Evolutionary conservation across 495 filamentous ascomycete genomes (phyloP).

Genomic region (Penicillium argentinense): DNA sequence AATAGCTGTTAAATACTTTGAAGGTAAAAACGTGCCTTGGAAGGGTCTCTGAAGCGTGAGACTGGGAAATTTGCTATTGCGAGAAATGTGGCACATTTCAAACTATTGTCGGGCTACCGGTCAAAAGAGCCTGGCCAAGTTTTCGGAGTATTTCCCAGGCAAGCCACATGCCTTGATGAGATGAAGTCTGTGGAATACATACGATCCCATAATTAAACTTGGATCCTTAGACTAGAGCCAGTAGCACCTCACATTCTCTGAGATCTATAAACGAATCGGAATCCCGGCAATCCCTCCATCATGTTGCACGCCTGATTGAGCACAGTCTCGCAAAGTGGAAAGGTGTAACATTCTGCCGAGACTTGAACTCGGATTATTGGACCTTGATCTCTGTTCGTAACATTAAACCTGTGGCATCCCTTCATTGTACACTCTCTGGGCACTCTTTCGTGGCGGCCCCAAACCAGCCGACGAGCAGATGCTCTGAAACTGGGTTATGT

Average conservation of each 20-base stretch:
- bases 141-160: neutral
- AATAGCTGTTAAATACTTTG: no score
- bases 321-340: neutral
- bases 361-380: neutral
- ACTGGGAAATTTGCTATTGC: no score
- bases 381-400: neutral
- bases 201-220: neutral
- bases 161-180: neutral
- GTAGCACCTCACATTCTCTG: neutral
- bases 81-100: no score
- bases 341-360: slow-evolving; percentile 5
- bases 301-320: slow-evolving; percentile 4
- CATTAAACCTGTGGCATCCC: slow-evolving; percentile 9
- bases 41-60: no score
- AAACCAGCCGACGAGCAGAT: neutral
- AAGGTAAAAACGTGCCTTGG: no score
- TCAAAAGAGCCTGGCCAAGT: no score
- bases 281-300: neutral
- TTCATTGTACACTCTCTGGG: slow-evolving; percentile 7
- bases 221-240: neutral
- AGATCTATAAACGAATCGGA: neutral
- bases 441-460: neutral
- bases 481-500: neutral
- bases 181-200: no score
- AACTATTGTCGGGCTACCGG: no score